Evolutionary conservation across 345 rosid species (phyloP).

Genomic region (Draba incana): DNA sequence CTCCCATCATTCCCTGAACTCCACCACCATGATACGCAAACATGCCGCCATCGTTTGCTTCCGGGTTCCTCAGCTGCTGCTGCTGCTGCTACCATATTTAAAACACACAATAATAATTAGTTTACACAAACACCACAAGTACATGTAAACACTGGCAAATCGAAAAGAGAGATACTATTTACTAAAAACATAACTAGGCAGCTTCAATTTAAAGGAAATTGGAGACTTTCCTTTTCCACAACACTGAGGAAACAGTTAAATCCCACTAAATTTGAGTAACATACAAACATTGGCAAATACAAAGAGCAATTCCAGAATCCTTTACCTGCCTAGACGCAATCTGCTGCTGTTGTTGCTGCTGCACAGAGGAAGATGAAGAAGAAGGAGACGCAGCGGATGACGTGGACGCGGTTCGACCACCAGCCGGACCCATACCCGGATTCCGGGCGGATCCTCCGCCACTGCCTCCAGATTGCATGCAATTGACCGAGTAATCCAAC

Average conservation of each 20-base stretch:
- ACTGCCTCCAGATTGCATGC: conserved; percentile 89
- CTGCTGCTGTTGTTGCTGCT: conserved; percentile 61
- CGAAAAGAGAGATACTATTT: background rate
- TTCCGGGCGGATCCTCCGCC: conserved; percentile 86
- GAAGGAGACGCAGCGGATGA: conserved; percentile 96
- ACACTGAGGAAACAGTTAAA: background rate
- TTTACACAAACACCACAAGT: background rate
- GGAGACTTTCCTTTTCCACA: conserved; percentile 27
- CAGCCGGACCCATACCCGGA: conserved; percentile 57
- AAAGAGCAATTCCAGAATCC: conserved; percentile 9
- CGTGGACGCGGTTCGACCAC: conserved; percentile 85
- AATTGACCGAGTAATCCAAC: conserved; percentile 34
- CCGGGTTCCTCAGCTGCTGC: conserved; percentile 68
- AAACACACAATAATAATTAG: background rate
- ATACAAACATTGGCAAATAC: conserved; percentile 1
- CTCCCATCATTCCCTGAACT: conserved; percentile 74
- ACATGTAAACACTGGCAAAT: background rate
- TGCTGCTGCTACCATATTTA: conserved; percentile 60
- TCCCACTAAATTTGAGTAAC: conserved; percentile 14
- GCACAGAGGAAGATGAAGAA: conserved; percentile 92
- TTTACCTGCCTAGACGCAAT: conserved; percentile 75
- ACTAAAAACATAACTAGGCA: conserved; percentile 24
- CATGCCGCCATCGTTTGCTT: conserved; percentile 65
- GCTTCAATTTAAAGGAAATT: background rate
- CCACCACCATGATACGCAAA: conserved; percentile 79